phyloP scores from a whole-genome alignment of 1,284 basidiomycete genomes.

The Sanguinoderma infundibulare region DNA sequence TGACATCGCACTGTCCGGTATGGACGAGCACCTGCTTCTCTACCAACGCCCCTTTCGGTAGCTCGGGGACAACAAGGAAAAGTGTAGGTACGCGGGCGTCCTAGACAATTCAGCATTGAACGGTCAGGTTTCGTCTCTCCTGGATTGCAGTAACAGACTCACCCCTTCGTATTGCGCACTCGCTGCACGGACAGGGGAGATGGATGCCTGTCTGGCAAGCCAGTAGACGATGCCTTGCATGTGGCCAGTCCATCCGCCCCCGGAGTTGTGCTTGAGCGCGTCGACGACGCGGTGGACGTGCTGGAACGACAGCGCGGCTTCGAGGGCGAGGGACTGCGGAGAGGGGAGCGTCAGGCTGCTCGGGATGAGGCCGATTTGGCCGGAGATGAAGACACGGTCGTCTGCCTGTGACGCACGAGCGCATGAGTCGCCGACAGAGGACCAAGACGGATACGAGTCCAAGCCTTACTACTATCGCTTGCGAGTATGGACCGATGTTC shows the following conservation, averaged over 20 bases:
- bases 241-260: slow-evolving; percentile 66
- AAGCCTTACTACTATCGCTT: slow-evolving; percentile 84
- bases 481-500: slow-evolving; percentile 98
- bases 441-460: too few species aligned
- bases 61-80: slow-evolving; percentile 68
- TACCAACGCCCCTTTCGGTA: slow-evolving; percentile 79
- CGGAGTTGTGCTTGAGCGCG: slow-evolving; percentile 59
- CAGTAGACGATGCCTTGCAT: slow-evolving; percentile 71
- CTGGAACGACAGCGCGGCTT: slow-evolving; percentile 80
- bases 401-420: too few species aligned
- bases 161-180: slow-evolving; percentile 40
- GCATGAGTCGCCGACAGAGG: too few species aligned
- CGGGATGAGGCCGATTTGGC: slow-evolving; percentile 93
- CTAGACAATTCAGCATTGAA: slow-evolving; percentile 8
- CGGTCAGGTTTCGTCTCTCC: background rate
- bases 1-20: slow-evolving; percentile 56
- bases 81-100: slow-evolving; percentile 51
- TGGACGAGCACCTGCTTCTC: slow-evolving; percentile 77
- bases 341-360: slow-evolving; percentile 71
- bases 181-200: slow-evolving; percentile 48
- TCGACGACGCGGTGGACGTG: slow-evolving; percentile 76
- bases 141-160: background rate
- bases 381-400: slow-evolving; percentile 84
- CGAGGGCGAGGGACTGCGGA: slow-evolving; percentile 58
- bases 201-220: slow-evolving; percentile 47